Percentiles rank a stretch among this genome's conserved stretches.
Conservation (phyloP, 805 yeast genomes). For the Yamadazyma philogaea region DNA sequence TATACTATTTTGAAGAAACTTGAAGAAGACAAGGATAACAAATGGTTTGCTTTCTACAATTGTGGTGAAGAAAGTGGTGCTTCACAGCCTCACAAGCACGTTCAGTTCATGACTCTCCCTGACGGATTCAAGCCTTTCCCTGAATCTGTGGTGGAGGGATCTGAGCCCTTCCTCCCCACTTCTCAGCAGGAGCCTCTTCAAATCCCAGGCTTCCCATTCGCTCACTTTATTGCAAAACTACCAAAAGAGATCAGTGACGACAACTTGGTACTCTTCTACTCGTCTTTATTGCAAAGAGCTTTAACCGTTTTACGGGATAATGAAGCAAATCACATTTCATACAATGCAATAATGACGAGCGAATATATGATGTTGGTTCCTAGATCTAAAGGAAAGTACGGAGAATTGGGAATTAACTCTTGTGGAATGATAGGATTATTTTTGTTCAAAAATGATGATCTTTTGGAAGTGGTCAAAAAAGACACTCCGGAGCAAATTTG, state of each 20-base stretch:
- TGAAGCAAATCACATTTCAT: slow-evolving; percentile 51
- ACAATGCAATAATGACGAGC: slow-evolving; percentile 78
- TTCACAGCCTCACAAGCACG: slow-evolving; percentile 90
- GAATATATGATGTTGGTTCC: slow-evolving; percentile 89
- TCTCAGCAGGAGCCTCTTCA: slow-evolving; percentile 56
- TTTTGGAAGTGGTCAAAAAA: slow-evolving; percentile 43
- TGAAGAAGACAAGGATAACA: slow-evolving; percentile 37
- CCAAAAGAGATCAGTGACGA: slow-evolving; percentile 41
- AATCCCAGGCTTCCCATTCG: slow-evolving; percentile 63
- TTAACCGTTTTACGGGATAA: slow-evolving; percentile 62
- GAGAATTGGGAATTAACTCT: slow-evolving; percentile 67
- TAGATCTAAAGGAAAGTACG: slow-evolving; percentile 55
- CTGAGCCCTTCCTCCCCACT: slow-evolving; percentile 51
- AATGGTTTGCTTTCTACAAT: slow-evolving; percentile 82
- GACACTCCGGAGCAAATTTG: slow-evolving; percentile 55
- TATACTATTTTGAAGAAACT: slow-evolving; percentile 52
- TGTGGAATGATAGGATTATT: slow-evolving; percentile 78
- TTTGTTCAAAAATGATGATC: slow-evolving; percentile 65
- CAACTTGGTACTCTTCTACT: slow-evolving; percentile 62
- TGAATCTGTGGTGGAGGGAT: slow-evolving; percentile 40
- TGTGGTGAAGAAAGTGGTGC: slow-evolving; percentile 89
- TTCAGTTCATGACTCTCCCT: slow-evolving; percentile 81
- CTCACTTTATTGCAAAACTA: slow-evolving; percentile 76
- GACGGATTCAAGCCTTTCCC: slow-evolving; percentile 54
- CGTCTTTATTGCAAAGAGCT: slow-evolving; percentile 67